These are phyloP conservation scores for Styphnolobium japonicum DNA, from an alignment of 306 rosid genomes.

Conservation along the genomic window DNA sequence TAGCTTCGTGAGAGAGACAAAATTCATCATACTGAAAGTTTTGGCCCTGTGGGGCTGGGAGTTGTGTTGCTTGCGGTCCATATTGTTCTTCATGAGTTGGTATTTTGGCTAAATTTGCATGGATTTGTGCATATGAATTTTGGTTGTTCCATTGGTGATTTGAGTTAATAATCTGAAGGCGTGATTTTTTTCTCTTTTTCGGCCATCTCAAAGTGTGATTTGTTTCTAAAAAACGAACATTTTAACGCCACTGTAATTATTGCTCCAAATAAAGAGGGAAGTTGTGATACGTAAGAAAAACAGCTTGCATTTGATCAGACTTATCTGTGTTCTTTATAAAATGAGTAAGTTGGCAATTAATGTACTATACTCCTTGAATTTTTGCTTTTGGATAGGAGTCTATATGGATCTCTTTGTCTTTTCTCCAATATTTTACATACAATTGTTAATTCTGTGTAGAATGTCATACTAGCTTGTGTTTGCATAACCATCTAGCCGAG, in stretches of 20 bases:
- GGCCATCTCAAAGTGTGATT: neutral
- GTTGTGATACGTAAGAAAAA: neutral
- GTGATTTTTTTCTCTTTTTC: neutral
- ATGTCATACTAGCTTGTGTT: neutral
- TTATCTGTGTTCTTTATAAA: neutral
- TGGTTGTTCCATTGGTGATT: neutral
- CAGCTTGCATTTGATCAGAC: neutral
- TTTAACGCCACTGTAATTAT: neutral
- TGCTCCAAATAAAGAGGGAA: neutral
- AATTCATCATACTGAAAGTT: neutral
- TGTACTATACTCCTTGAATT: neutral
- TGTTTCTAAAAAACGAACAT: neutral
- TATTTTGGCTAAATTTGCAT: neutral
- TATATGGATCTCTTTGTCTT: neutral
- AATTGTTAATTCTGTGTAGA: neutral
- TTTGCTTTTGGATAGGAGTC: neutral
- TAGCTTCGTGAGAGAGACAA: neutral
- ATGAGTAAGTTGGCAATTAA: neutral
- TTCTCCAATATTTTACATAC: neutral
- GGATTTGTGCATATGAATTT: constrained; percentile 11
- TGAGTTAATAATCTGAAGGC: neutral
- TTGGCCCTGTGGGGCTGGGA: neutral
- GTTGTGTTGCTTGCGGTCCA: neutral
- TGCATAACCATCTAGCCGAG: neutral
- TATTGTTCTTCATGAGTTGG: neutral